phyloP scores from a whole-genome alignment of 225 moss, liverwort and hornwort species.

The Pseudoscleropodium purum region DNA sequence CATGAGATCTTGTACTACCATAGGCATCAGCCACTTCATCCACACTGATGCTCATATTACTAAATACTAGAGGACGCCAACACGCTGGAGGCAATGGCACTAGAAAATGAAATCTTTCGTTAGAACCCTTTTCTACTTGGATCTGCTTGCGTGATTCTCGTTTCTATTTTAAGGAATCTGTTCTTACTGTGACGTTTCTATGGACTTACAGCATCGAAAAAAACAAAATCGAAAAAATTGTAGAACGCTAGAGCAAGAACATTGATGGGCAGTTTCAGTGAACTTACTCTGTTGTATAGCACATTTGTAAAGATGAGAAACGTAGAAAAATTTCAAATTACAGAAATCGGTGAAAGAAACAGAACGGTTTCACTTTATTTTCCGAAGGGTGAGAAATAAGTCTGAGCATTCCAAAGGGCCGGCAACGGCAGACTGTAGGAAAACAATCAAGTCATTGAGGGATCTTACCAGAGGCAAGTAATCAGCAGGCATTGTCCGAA shows the following conservation, averaged over 20 bases:
- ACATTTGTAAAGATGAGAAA: background rate
- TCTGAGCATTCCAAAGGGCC: background rate
- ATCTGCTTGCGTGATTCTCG: background rate
- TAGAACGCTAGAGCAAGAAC: background rate
- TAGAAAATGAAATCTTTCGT: background rate
- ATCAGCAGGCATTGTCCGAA: slow-evolving; percentile 71
- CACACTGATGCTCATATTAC: background rate
- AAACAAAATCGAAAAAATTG: background rate
- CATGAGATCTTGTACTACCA: background rate
- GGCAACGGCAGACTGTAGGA: background rate
- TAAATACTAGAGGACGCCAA: background rate
- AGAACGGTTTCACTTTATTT: background rate
- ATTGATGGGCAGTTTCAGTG: too few relatives aligned
- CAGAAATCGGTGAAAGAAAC: background rate
- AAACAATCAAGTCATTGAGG: background rate
- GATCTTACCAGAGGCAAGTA: slow-evolving; percentile 62
- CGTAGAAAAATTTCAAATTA: background rate
- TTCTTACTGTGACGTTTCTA: background rate
- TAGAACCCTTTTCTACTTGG: background rate
- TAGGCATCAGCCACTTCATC: background rate
- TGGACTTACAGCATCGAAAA: background rate
- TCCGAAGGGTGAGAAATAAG: too few relatives aligned
- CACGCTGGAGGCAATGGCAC: background rate
- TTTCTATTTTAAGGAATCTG: too few relatives aligned
- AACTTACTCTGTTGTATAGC: too few relatives aligned